phyloP scores from a whole-genome alignment of 768 basidiomycete genomes.

The Lyophyllum atratum region DNA sequence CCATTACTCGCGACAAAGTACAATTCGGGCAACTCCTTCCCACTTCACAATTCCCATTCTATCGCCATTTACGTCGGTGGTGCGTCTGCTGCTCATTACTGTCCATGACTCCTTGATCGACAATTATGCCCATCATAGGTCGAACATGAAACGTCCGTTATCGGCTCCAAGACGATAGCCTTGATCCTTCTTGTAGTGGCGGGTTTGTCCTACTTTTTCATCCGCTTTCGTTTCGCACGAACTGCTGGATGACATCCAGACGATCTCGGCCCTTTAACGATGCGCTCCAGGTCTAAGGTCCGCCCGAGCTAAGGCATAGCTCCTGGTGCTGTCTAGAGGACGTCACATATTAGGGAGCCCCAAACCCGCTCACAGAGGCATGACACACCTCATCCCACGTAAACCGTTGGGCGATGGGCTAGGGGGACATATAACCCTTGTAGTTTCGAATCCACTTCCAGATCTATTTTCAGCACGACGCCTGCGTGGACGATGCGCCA shows the following conservation, averaged over 20 bases:
- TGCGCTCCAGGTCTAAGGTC: too few species aligned
- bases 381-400: too few species aligned
- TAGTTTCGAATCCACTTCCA: too few species aligned
- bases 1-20: conserved; percentile 28
- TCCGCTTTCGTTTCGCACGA: conserved; percentile 43
- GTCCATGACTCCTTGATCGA: neutral
- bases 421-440: too few species aligned
- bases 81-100: conserved; percentile 29
- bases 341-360: too few species aligned
- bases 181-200: conserved; percentile 41
- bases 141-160: conserved; percentile 71
- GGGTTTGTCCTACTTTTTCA: conserved; percentile 39
- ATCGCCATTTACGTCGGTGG: conserved; percentile 79
- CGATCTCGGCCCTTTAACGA: neutral
- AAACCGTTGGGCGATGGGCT: too few species aligned
- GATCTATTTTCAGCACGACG: too few species aligned
- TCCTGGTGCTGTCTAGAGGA: too few species aligned
- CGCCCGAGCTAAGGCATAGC: too few species aligned
- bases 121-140: conserved; percentile 43
- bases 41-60: conserved; percentile 81
- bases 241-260: neutral
- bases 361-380: too few species aligned
- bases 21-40: conserved; percentile 35
- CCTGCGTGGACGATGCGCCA: too few species aligned
- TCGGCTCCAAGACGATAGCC: conserved; percentile 50